These are phyloP conservation scores for Kuraishia hungarica DNA, from an alignment of 805 yeast species.

Conservation along the genomic window DNA sequence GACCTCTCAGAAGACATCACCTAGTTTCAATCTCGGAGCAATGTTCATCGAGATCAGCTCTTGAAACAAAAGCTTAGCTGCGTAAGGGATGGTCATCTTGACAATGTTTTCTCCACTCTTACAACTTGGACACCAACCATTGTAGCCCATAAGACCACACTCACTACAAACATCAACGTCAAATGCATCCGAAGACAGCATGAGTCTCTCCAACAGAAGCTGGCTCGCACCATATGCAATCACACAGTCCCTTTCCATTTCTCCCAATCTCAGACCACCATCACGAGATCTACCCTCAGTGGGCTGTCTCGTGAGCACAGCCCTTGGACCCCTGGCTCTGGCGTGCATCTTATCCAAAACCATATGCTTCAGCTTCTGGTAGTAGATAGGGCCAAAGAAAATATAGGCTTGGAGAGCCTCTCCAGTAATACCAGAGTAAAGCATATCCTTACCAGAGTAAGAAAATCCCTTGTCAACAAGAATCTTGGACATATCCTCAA, in stretches of 20 bases:
- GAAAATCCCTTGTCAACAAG: conserved; percentile 86
- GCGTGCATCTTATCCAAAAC: conserved; percentile 99
- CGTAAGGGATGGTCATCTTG: conserved; percentile 96
- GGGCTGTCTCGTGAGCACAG: conserved; percentile 95
- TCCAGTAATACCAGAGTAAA: conserved; percentile 95
- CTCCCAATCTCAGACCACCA: conserved; percentile 98
- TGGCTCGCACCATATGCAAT: conserved; percentile 99
- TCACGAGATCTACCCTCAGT: conserved; percentile 98
- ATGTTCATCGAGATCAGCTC: conserved; percentile 97
- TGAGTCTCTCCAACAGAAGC: conserved; percentile 82
- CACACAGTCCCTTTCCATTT: conserved; percentile 99
- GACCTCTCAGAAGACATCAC: conserved; percentile 65
- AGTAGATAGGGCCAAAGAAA: conserved; percentile 97
- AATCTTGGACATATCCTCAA: conserved; percentile 90
- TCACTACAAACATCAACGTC: conserved; percentile 91
- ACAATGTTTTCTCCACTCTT: conserved; percentile 78
- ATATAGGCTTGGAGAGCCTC: conserved; percentile 96
- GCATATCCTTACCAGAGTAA: conserved; percentile 96
- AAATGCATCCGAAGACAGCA: conserved; percentile 96
- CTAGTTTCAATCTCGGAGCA: conserved; percentile 88
- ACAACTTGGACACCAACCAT: conserved; percentile 97
- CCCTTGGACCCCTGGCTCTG: conserved; percentile 98
- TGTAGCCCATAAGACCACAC: conserved; percentile 96
- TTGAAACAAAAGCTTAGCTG: conserved; percentile 96
- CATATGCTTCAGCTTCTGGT: conserved; percentile 98